Conservation (phyloP, 2,329 filamentous ascomycete genomes). For the Diaporthe sp. region DNA sequence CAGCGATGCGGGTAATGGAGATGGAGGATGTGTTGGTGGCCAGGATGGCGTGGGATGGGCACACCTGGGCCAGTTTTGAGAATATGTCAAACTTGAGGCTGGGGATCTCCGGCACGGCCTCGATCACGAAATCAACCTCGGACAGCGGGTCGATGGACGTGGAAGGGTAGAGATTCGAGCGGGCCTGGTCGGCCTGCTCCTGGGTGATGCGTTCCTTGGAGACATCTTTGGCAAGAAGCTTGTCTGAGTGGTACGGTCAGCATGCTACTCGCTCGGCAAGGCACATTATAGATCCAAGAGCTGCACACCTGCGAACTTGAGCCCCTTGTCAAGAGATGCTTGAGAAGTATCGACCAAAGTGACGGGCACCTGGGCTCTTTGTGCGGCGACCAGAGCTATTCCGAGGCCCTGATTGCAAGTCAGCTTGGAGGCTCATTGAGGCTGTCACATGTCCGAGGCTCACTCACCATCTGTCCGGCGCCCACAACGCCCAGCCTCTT, state of each 20-base stretch:
- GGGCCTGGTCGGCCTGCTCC: slow-evolving; percentile 81
- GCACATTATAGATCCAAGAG: slow-evolving; percentile 17
- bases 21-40: slow-evolving; percentile 99
- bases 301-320: slow-evolving; percentile 84
- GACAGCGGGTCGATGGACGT: slow-evolving; percentile 83
- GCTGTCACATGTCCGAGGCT: slow-evolving; percentile 53
- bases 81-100: slow-evolving; percentile 92
- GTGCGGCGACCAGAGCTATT: slow-evolving; percentile 93
- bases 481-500: slow-evolving; percentile 93
- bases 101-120: slow-evolving; percentile 94
- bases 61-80: slow-evolving; percentile 83
- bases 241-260: slow-evolving; percentile 70
- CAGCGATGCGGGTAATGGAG: slow-evolving; percentile 95
- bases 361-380: slow-evolving; percentile 86
- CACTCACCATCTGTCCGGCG: slow-evolving; percentile 91
- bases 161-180: slow-evolving; percentile 77
- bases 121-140: slow-evolving; percentile 95
- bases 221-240: slow-evolving; percentile 93
- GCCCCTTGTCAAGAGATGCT: slow-evolving; percentile 86
- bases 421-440: slow-evolving; percentile 36
- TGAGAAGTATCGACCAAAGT: slow-evolving; percentile 88
- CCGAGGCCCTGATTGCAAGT: slow-evolving; percentile 80
- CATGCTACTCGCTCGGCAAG: neutral
- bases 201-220: slow-evolving; percentile 88
- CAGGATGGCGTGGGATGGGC: slow-evolving; percentile 87